Evolutionary conservation across 2,329 filamentous ascomycete genomes (phyloP), one percentile per base, ranked within the genome.

Genomic region (Colletotrichum somersetense): DNA sequence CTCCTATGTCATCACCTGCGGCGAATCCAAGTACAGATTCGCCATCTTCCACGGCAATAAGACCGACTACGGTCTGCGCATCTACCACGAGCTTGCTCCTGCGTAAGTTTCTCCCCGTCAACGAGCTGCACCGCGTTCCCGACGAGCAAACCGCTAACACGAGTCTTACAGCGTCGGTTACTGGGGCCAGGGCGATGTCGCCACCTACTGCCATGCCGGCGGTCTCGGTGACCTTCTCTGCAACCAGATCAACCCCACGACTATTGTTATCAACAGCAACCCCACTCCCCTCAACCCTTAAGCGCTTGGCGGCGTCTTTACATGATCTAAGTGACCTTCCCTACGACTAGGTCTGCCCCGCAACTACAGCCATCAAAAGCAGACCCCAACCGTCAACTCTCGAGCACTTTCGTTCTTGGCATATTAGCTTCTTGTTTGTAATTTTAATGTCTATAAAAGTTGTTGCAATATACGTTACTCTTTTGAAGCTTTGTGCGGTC

Each of bases 21-120:
- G 75, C 64, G 75, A 75, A 12, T 73, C 73, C 74, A 75, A 75
- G 71, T 80, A 80, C 76, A 67, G 77, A 56, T 80, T 80, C 77
- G 61, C 59, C 23, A 62, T 80, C 38, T 52, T 68, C 33, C 42
- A 64, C 4, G 77, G 76, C 35, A 33, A 67, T 0, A 57, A 66
- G 52, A 38, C 56, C 11, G 75, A 75, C 35, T 77, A 73, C 40
- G 67, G 64, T 56, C 73, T 77, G n/a, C 67, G 70, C 26, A 65
- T 77, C 46, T 77, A 77, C 74, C 74, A 77, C 56, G 74, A 77
- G 72, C 58, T 75, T 6, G 75, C 67, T 61, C 1, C 61, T 66
- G 75, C 67, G 77, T 77, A 73, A 75, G 77, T 76, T 38, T 33
- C 23, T 8, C 46, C 12, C 5, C n/a, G 1, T 10, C 1, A n/a